A percentile compares a stretch with the other conserved stretches of the same genome.
Evolutionary conservation across 805 yeast species (phyloP).

Genomic region (Candida coquimbonensis): DNA sequence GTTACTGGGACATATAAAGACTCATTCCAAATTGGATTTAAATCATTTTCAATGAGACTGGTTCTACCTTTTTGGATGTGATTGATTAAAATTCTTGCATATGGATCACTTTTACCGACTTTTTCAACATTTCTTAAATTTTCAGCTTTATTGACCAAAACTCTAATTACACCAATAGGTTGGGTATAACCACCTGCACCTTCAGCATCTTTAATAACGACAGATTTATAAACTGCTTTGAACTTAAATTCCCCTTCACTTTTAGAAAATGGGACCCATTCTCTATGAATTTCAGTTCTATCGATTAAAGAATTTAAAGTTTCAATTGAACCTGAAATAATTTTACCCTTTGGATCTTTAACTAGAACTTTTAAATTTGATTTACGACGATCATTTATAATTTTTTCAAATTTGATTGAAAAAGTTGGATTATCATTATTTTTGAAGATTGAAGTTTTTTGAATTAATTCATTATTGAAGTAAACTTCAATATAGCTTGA

Average conservation of each 20-base stretch:
- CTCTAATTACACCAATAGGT: slow-evolving; percentile 87
- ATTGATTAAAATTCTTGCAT: slow-evolving; percentile 71
- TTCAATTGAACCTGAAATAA: slow-evolving; percentile 53
- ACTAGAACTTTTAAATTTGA: slow-evolving; percentile 62
- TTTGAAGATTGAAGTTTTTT: slow-evolving; percentile 52
- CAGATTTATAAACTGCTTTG: slow-evolving; percentile 80
- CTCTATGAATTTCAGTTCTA: slow-evolving; percentile 68
- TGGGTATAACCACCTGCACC: slow-evolving; percentile 82
- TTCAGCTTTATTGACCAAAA: slow-evolving; percentile 61
- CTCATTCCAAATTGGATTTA: slow-evolving; percentile 83
- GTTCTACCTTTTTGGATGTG: slow-evolving; percentile 77
- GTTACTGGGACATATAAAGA: slow-evolving; percentile 75
- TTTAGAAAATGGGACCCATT: slow-evolving; percentile 65
- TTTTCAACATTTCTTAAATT: slow-evolving; percentile 79
- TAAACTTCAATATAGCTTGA: slow-evolving; percentile 67
- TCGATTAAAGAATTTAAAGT: slow-evolving; percentile 58
- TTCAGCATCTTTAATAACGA: slow-evolving; percentile 56
- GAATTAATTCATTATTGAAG: slow-evolving; percentile 52
- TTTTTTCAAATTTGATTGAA: slow-evolving; percentile 55
- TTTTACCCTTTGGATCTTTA: slow-evolving; percentile 51
- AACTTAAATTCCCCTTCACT: slow-evolving; percentile 71
- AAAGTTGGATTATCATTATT: slow-evolving; percentile 62
- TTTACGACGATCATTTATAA: slow-evolving; percentile 65
- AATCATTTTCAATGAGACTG: slow-evolving; percentile 51
- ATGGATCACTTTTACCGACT: slow-evolving; percentile 90